These are phyloP conservation scores for Euphorbia tirucalli DNA, from an alignment of 345 rosid genomes.

Conservation along the genomic window DNA sequence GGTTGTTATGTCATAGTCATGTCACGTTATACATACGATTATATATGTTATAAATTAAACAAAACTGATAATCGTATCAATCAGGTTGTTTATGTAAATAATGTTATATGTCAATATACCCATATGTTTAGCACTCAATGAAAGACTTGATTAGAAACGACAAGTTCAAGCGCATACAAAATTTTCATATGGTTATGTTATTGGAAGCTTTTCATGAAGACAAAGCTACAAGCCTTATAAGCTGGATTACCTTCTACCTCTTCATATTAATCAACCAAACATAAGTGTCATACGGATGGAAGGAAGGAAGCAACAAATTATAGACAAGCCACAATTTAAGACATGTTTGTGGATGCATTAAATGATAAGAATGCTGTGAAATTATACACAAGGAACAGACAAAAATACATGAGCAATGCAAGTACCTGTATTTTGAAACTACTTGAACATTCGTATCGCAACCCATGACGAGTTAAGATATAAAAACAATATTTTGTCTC, in stretches of 20 bases:
- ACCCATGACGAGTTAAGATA: constrained; percentile 71
- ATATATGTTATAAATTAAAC: too few species aligned
- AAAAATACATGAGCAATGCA: background rate
- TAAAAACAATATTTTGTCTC: constrained; percentile 59
- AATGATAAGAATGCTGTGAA: background rate
- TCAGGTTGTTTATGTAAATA: too few species aligned
- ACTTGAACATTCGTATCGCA: constrained; percentile 80
- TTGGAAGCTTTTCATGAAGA: background rate
- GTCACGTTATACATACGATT: too few species aligned
- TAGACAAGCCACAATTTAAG: background rate
- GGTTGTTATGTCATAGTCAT: too few species aligned
- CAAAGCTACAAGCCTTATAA: too few species aligned
- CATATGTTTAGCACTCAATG: background rate
- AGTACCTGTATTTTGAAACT: constrained; percentile 67
- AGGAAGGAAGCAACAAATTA: background rate
- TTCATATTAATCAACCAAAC: background rate
- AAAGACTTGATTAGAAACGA: background rate
- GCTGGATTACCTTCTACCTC: background rate
- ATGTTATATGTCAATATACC: too few species aligned
- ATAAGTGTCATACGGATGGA: background rate
- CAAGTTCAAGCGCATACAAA: background rate
- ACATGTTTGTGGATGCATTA: background rate
- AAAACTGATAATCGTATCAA: too few species aligned
- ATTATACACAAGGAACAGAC: background rate
- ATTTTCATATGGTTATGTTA: background rate